A percentile compares a stretch with the other conserved stretches of the same genome.
These are phyloP conservation scores for Fraxinus americana DNA, from an alignment of 257 asterid genomes.

Conservation along the genomic window DNA sequence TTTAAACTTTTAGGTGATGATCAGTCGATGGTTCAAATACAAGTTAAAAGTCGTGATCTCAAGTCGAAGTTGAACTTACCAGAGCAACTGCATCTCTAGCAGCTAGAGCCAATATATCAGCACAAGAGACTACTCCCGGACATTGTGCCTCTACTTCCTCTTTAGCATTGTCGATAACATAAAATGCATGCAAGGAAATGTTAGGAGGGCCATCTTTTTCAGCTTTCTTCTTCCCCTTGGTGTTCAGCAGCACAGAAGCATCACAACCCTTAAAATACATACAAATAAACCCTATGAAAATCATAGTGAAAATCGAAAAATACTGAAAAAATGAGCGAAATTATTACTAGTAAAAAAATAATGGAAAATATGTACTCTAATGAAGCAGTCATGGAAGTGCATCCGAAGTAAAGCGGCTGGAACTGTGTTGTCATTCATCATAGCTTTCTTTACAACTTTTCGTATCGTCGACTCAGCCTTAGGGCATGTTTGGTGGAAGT, in stretches of 20 bases:
- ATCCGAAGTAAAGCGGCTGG: constrained; percentile 81
- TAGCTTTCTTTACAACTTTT: constrained; percentile 53
- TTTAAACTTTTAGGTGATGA: too few relatives aligned
- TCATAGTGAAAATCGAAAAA: not conserved
- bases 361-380: constrained; percentile 48
- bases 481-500: constrained; percentile 74
- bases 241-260: constrained; percentile 72
- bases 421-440: constrained; percentile 67
- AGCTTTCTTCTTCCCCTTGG: constrained; percentile 45
- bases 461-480: constrained; percentile 48
- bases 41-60: too few relatives aligned
- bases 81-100: constrained; percentile 80
- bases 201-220: constrained; percentile 87
- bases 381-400: constrained; percentile 91
- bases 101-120: constrained; percentile 80
- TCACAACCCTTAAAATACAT: constrained; percentile 71
- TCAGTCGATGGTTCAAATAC: too few relatives aligned
- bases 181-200: constrained; percentile 79
- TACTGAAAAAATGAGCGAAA: not conserved
- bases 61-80: constrained; percentile 39
- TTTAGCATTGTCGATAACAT: constrained; percentile 71
- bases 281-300: not conserved
- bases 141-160: constrained; percentile 59
- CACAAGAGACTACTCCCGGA: constrained; percentile 88
- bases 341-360: not conserved